phyloP scores from a whole-genome alignment of 1,139 yeast species.

The Candida tetrigidarum region DNA sequence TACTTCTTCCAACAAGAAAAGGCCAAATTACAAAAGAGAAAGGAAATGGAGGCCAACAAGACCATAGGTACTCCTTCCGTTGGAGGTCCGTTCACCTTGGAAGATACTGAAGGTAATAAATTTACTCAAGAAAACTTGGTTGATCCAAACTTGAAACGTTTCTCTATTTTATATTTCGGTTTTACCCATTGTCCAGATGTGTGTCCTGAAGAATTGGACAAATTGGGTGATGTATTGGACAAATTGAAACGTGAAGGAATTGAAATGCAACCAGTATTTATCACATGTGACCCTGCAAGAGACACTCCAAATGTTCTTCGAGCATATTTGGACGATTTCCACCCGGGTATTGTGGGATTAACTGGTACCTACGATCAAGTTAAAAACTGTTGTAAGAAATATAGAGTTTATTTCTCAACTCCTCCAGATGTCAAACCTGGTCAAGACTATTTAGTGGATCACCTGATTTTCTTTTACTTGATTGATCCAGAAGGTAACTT shows the following conservation, averaged over 20 bases:
- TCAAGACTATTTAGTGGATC: constrained; percentile 95
- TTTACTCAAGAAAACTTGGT: constrained; percentile 79
- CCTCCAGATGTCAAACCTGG: constrained; percentile 95
- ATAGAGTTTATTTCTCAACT: constrained; percentile 93
- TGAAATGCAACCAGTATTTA: constrained; percentile 80
- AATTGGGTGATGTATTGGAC: constrained; percentile 78
- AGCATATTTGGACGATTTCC: constrained; percentile 83
- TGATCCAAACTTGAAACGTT: constrained; percentile 57
- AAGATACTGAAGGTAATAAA: constrained; percentile 68
- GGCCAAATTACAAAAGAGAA: constrained; percentile 70
- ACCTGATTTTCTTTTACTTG: constrained; percentile 91
- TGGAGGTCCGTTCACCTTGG: constrained; percentile 84
- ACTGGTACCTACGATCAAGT: constrained; percentile 90
- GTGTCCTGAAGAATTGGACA: constrained; percentile 97
- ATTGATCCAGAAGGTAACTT: constrained; percentile 98
- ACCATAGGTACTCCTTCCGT: constrained; percentile 91
- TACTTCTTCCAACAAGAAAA: constrained; percentile 74
- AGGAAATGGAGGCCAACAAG: constrained; percentile 81
- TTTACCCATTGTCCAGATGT: constrained; percentile 98
- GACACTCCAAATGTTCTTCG: constrained; percentile 85
- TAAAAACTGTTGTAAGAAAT: constrained; percentile 82
- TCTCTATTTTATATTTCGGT: constrained; percentile 86
- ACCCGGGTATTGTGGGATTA: constrained; percentile 83
- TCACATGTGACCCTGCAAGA: constrained; percentile 96
- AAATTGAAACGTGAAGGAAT: constrained; percentile 62